Evolutionary conservation across 2,329 filamentous ascomycete genomes (phyloP), one percentile per base, ranked within the genome.

Genomic region (Thielaviopsis ethacetica): DNA sequence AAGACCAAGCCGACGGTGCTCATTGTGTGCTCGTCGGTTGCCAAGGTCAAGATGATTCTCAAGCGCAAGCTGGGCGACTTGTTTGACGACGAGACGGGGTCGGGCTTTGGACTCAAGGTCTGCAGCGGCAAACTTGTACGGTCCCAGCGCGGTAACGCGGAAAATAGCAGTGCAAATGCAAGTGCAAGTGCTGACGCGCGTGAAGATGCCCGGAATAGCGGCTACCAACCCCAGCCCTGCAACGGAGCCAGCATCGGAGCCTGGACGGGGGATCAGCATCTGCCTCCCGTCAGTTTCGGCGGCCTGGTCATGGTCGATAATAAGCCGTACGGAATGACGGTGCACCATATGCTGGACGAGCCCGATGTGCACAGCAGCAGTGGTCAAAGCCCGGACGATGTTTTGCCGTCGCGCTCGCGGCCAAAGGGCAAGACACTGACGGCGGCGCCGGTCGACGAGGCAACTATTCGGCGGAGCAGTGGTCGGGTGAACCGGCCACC

Each of bases 161-260:
- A 1, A 70, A 69, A 69, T 67, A 71, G 58, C 64, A 67, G 10
- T 17, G 38, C 38, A 41, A 27, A 15, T 27, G 41, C 44, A 24
- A 19, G 21, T 52, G 44, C 21, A 24, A 15, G 57, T 34, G 19
- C 21, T 10, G 75, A 76, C 5, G 74, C 75, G 3, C 64, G 64
- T 1, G 67, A 68, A 7, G 71, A 74, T 10, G 76, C 79, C 0
- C 77, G 76, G 38, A 95, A 94, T 66, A 82, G 83, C 0, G 83
- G 82, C 61, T 91, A 88, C 67, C 91, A 97, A 69, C 76, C 84
- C 65, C 79, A 80, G 22, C 91, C 91, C 0, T 71, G 81, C 0
- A 95, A 91, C 64, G 91, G 91, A 1, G 91, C 91, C 7, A 95
- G 90, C 51, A 96, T 97, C 61, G 91, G 91, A 6, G 91, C 91